A percentile compares a stretch with the other conserved stretches of the same genome.
phyloP scores from a whole-genome alignment of 2,329 filamentous ascomycete species.

The Claviceps sp. region DNA sequence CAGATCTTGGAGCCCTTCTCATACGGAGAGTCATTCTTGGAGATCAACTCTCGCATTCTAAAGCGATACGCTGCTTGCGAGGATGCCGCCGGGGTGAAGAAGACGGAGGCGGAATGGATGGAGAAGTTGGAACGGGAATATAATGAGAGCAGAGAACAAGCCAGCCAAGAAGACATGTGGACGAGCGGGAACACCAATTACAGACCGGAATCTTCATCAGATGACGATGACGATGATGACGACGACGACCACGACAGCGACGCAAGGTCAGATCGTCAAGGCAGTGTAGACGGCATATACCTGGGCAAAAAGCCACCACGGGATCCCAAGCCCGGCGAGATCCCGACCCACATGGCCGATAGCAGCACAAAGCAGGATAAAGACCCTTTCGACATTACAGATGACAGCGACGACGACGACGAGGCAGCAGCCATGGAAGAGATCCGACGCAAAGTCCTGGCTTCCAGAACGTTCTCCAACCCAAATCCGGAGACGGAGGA shows the following conservation, averaged over 20 bases:
- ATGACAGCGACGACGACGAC: slow-evolving; percentile 58
- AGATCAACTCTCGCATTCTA: slow-evolving; percentile 76
- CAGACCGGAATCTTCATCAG: slow-evolving; percentile 37
- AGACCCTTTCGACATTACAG: slow-evolving; percentile 66
- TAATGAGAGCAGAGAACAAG: slow-evolving; percentile 58
- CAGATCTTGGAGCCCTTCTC: slow-evolving; percentile 72
- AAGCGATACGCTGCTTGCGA: slow-evolving; percentile 75
- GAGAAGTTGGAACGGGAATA: slow-evolving; percentile 84
- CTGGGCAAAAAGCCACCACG: slow-evolving; percentile 40
- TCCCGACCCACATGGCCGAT: slow-evolving; percentile 8
- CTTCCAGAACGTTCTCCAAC: slow-evolving; percentile 70
- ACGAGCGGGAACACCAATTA: slow-evolving; percentile 81
- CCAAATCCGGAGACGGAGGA: slow-evolving; percentile 32
- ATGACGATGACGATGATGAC: slow-evolving; percentile 39
- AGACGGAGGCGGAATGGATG: slow-evolving; percentile 77
- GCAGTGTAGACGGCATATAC: slow-evolving; percentile 43
- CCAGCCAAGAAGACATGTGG: slow-evolving; percentile 70
- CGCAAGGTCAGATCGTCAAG: slow-evolving; percentile 19
- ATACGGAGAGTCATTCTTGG: slow-evolving; percentile 77
- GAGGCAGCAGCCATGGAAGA: slow-evolving; percentile 68
- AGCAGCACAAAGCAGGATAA: slow-evolving; percentile 26
- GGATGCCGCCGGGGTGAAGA: slow-evolving; percentile 72
- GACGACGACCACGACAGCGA: slow-evolving; percentile 29
- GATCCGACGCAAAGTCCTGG: slow-evolving; percentile 76
- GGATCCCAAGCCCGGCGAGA: slow-evolving; percentile 7